phyloP scores from a whole-genome alignment of 306 rosid species.

The Macrotyloma uniflorum region DNA sequence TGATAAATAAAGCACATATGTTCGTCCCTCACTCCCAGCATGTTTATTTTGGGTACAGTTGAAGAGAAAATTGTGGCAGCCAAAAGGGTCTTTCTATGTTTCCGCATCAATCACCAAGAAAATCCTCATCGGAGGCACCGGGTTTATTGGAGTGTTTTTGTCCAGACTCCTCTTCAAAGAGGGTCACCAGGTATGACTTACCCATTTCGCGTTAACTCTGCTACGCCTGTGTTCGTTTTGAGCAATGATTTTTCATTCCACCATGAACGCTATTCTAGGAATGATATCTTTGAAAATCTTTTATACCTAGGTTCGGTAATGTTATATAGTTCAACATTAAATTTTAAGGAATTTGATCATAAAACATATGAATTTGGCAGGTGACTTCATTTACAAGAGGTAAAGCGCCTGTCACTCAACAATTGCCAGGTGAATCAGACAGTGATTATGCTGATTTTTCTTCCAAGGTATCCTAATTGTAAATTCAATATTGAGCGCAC shows the following conservation, averaged over 20 bases:
- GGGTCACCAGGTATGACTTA: constrained; percentile 80
- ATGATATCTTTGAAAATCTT: neutral
- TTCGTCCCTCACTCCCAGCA: neutral
- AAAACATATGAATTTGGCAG: constrained; percentile 52
- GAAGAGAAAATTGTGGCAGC: constrained; percentile 63
- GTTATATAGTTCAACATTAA: neutral
- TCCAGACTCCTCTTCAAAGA: constrained; percentile 91
- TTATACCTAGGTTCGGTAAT: neutral
- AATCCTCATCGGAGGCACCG: constrained; percentile 96
- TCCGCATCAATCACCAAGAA: constrained; percentile 81
- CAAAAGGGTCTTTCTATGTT: constrained; percentile 66
- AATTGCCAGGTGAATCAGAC: constrained; percentile 90
- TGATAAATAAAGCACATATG: neutral
- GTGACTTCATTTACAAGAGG: constrained; percentile 97
- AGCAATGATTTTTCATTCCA: neutral
- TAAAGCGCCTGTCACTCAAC: constrained; percentile 80
- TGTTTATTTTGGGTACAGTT: constrained; percentile 47
- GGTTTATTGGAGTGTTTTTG: constrained; percentile 92
- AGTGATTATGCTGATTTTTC: constrained; percentile 72
- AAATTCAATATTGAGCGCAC: constrained; percentile 18
- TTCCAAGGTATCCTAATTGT: constrained; percentile 68
- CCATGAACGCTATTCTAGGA: neutral
- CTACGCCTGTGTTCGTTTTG: too few species aligned
- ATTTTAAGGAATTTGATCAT: neutral
- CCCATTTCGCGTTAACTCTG: neutral